Evolutionary conservation across 108 stramenopile species (phyloP).

Genomic region (Nitzschia palea): DNA sequence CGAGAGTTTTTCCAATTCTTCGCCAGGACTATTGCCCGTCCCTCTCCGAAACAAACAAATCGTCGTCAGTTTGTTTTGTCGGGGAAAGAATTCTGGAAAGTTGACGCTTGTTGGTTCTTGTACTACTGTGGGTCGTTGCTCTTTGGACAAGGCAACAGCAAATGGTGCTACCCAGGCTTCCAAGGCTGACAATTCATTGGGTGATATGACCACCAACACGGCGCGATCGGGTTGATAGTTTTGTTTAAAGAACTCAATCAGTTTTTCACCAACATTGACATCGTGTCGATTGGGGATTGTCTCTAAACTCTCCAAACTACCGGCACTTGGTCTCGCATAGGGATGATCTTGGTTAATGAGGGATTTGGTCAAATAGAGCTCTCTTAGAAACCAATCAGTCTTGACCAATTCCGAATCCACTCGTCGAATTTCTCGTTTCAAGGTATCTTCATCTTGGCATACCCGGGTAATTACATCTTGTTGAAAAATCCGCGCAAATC

Average conservation of each 20-base stretch:
- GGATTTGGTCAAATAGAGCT: slow-evolving; percentile 62
- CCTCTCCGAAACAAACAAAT: slow-evolving; percentile 47
- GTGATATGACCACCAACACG: slow-evolving; percentile 65
- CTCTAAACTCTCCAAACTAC: slow-evolving; percentile 62
- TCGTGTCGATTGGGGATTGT: slow-evolving; percentile 37
- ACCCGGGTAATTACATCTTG: slow-evolving; percentile 38
- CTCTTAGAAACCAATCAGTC: slow-evolving; percentile 31
- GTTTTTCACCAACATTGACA: slow-evolving; percentile 46
- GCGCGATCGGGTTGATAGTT: slow-evolving; percentile 59
- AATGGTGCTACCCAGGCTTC: slow-evolving; percentile 69
- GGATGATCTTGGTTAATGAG: slow-evolving; percentile 71
- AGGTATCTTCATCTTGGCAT: slow-evolving; percentile 34
- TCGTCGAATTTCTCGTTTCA: slow-evolving; percentile 63
- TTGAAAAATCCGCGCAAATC: slow-evolving; percentile 58
- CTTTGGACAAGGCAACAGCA: slow-evolving; percentile 46
- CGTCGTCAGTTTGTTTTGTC: slow-evolving; percentile 2
- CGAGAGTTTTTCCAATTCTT: slow-evolving; percentile 55
- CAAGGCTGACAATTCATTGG: slow-evolving; percentile 43
- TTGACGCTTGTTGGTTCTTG: background rate
- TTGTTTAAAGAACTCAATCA: slow-evolving; percentile 57
- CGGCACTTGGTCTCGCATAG: slow-evolving; percentile 56
- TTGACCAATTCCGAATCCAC: slow-evolving; percentile 67
- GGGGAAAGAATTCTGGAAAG: slow-evolving; percentile 38
- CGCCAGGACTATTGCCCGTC: slow-evolving; percentile 21
- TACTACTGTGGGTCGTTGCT: background rate